These are phyloP conservation scores for Blepharisma stoltei DNA, from an alignment of 73 alveolate genomes.

Conservation along the genomic window DNA sequence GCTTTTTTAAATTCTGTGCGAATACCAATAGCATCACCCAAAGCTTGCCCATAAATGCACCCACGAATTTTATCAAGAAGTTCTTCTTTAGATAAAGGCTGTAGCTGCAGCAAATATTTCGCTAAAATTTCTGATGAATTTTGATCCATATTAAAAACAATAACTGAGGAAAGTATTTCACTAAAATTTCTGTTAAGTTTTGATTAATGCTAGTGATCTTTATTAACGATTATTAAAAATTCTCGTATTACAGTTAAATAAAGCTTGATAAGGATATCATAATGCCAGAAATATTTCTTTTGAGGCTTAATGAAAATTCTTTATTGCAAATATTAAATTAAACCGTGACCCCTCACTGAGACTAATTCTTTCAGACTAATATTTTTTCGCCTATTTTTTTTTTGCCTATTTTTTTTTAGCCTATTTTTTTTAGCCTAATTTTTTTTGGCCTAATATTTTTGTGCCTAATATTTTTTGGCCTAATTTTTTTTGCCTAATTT, in stretches of 20 bases:
- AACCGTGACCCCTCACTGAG: no score
- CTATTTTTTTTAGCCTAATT: no score
- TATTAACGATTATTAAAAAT: not conserved
- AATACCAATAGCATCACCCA: slow-evolving; percentile 49
- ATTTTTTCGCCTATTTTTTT: no score
- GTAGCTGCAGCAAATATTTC: not conserved
- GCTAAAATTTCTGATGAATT: not conserved
- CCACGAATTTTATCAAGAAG: slow-evolving; percentile 34
- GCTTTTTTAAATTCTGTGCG: slow-evolving; percentile 24
- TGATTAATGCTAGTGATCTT: not conserved
- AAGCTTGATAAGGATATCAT: not conserved
- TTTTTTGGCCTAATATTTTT: no score
- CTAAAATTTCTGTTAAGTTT: not conserved
- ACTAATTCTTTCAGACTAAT: no score
- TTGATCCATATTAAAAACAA: not conserved
- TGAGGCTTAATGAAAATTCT: not conserved
- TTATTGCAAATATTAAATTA: no score
- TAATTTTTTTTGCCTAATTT: no score
- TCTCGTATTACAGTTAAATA: not conserved
- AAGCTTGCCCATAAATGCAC: slow-evolving; percentile 37
- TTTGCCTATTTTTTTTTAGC: no score
- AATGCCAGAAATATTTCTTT: not conserved
- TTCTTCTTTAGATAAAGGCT: not conserved
- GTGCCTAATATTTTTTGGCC: no score
- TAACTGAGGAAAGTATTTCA: not conserved